phyloP scores from a whole-genome alignment of 2,329 filamentous ascomycete genomes.

The Cercospora beticola region DNA sequence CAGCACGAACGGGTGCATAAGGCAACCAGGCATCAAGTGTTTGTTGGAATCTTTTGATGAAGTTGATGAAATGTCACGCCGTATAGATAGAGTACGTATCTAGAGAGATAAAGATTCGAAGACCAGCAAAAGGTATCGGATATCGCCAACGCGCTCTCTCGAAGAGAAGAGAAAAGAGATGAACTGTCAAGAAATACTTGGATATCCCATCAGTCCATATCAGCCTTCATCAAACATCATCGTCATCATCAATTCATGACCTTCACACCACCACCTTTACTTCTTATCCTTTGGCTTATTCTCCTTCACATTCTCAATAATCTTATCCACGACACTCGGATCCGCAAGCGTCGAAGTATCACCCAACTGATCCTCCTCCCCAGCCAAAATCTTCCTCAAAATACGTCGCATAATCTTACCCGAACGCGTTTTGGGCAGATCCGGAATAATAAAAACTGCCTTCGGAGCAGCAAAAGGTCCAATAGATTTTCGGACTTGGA shows the following conservation, averaged over 20 bases:
- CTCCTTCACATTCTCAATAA: conserved; percentile 77
- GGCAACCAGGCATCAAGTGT: no score
- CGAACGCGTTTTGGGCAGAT: conserved; percentile 93
- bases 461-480: conserved; percentile 97
- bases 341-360: conserved; percentile 93
- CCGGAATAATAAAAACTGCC: conserved; percentile 83
- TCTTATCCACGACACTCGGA: conserved; percentile 82
- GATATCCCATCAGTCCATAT: no score
- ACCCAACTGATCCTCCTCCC: conserved; percentile 94
- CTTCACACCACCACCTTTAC: not conserved
- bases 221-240: no score
- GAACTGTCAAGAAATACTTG: no score
- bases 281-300: conserved; percentile 44
- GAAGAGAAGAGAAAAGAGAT: not conserved
- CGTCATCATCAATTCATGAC: not conserved
- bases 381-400: conserved; percentile 92
- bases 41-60: no score
- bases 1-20: no score
- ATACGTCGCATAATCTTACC: conserved; percentile 99
- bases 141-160: not conserved
- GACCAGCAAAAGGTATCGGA: not conserved
- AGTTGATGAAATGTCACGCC: not conserved
- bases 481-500: conserved; percentile 96
- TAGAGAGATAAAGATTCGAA: not conserved
- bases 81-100: not conserved